Conservation (phyloP, 139 green algal species). For the Chlorella vulgaris region DNA sequence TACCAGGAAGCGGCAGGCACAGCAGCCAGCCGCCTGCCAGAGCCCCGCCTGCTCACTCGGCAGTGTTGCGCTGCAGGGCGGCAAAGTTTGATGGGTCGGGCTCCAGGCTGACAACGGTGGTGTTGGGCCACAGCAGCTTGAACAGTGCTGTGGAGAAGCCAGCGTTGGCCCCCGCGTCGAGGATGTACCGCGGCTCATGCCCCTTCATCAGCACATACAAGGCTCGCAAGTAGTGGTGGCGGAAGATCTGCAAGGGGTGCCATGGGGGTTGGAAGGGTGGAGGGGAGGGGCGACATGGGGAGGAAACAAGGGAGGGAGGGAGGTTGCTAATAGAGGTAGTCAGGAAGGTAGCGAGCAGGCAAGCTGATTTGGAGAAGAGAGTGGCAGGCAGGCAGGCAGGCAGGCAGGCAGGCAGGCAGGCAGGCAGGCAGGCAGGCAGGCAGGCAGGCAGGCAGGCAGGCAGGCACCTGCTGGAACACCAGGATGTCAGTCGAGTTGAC, state of each 20-base stretch:
- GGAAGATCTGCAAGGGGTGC: not conserved
- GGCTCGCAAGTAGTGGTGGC: not conserved
- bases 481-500: not conserved
- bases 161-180: conserved; percentile 36
- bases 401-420: too few species aligned
- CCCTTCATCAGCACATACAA: not conserved
- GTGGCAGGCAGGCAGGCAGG: too few species aligned
- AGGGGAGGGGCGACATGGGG: too few species aligned
- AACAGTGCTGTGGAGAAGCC: conserved; percentile 38
- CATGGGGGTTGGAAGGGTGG: too few species aligned
- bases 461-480: not conserved
- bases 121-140: conserved; percentile 33
- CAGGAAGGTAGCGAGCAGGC: too few species aligned
- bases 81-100: conserved; percentile 25
- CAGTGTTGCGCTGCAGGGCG: conserved; percentile 13
- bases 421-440: too few species aligned
- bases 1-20: not conserved
- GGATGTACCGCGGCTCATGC: not conserved
- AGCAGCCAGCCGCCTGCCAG: not conserved
- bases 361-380: too few species aligned
- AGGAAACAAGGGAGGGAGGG: too few species aligned
- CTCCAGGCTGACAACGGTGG: conserved; percentile 30
- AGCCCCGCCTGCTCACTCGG: not conserved
- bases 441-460: too few species aligned
- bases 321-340: too few species aligned